Conservation (phyloP, 805 yeast species). For the Dipodascus geniculatus region DNA sequence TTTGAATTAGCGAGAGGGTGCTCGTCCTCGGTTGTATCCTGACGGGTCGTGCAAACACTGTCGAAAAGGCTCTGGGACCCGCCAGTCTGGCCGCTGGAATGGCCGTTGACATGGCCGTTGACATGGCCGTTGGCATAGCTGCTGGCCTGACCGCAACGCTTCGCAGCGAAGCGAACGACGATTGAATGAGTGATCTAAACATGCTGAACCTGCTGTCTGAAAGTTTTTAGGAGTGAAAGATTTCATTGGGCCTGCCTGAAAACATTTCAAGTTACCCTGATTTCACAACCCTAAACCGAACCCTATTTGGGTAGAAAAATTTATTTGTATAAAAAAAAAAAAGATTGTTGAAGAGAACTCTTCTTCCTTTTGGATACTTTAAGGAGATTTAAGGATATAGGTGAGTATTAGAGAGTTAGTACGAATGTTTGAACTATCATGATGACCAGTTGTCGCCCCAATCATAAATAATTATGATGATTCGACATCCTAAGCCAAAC, state of each 20-base stretch:
- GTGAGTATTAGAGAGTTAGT: too few species aligned
- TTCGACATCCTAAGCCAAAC: constrained; percentile 54
- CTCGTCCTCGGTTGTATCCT: too few species aligned
- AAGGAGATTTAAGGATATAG: too few species aligned
- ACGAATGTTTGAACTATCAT: constrained; percentile 15
- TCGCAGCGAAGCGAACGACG: neutral
- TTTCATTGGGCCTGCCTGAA: neutral
- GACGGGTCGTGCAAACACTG: neutral
- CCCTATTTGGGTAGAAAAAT: neutral
- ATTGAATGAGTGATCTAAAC: neutral
- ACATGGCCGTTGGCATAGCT: too few species aligned
- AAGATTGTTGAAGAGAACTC: too few species aligned
- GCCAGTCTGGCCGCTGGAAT: neutral
- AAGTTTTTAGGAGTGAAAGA: neutral
- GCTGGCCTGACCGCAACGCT: neutral
- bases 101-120: too few species aligned
- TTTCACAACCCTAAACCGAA: neutral
- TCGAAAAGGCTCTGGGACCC: neutral
- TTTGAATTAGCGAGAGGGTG: neutral
- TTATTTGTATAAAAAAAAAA: too few species aligned
- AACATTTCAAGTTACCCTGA: neutral
- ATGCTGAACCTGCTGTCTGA: neutral
- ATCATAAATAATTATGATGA: constrained; percentile 59
- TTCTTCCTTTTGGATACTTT: too few species aligned
- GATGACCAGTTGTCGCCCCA: constrained; percentile 74